Evolutionary conservation across 1,284 basidiomycete species (phyloP), one percentile per base, ranked within the genome.

Genomic region (Ustilago trichophora): DNA sequence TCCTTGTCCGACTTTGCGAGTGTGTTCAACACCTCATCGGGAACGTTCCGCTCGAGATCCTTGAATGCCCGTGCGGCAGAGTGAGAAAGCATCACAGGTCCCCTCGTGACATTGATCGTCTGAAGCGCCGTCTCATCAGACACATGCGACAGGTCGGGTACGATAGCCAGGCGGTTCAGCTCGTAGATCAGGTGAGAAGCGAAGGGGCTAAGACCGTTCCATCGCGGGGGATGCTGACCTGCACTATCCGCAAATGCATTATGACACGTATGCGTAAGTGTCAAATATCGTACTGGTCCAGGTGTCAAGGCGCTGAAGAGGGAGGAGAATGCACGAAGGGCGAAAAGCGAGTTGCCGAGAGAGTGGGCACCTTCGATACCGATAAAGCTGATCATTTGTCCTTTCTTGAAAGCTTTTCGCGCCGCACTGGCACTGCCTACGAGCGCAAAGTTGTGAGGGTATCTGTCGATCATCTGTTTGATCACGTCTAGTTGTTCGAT

Each of bases 311-410:
- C 18, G 19, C 45, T 45, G 49, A 57, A 64, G 36, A 64, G 34
- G 5, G 40, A 35, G 2, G 54, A 31, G 16, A 52, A 64, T 4
- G 54, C 56, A 9, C 48, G 44, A 3, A 56, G 19, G 0, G 56
- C 57, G 21, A 43, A 69, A 6, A 70, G 49, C 15, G 67, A 59
- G 57, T 65, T 70, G 36, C 62, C 67, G 35, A 70, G 51, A 35
- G 67, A 70, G 25, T 70, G 67, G n/a, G 33, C 67, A 19, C 67
- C 67, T 54, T 70, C 67, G 18, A 70, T 64, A 13, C 67, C 67
- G 48, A 70, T 56, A 15, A 65, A 70, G 36, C 56, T 54, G 48
- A 77, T 69, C 48, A 77, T 52, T 57, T 69, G 68, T 24, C 75
- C 74, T 19, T 51, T 22, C 21, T 52, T 56, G 58, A 77, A 77